Evolutionary conservation across 2,329 filamentous ascomycete species (phyloP).

Genomic region (Arthrobotrys megalospora): DNA sequence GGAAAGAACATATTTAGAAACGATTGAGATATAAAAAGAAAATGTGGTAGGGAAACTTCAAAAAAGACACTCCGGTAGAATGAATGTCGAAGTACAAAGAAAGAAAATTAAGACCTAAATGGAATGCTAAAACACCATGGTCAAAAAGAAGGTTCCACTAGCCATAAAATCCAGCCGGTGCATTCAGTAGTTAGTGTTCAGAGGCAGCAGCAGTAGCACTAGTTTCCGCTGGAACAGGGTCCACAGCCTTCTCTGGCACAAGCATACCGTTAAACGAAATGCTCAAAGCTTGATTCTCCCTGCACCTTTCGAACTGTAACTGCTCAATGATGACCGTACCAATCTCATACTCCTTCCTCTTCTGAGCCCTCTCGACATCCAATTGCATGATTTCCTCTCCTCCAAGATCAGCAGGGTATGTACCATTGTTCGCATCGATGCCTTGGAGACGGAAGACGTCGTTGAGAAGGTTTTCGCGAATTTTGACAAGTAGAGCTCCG

Average conservation of each 20-base stretch:
- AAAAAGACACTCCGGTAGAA: no score
- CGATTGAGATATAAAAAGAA: no score
- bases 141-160: no score
- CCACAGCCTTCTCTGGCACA: neutral
- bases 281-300: constrained; percentile 45
- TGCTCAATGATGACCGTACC: constrained; percentile 29
- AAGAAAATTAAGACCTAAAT: no score
- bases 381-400: neutral
- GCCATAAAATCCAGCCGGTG: no score
- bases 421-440: constrained; percentile 10
- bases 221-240: neutral
- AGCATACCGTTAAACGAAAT: constrained; percentile 43
- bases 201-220: no score
- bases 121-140: no score
- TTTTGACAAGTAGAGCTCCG: constrained; percentile 38
- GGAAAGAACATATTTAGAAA: no score
- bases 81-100: no score
- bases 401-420: neutral
- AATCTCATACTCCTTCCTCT: constrained; percentile 30
- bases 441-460: constrained; percentile 20
- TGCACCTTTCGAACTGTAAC: constrained; percentile 35
- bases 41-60: no score
- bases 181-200: no score
- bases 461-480: constrained; percentile 30
- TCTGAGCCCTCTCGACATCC: neutral